These are phyloP conservation scores for Colletotrichum paranaense DNA, from an alignment of 2,329 filamentous ascomycete genomes.

Conservation along the genomic window DNA sequence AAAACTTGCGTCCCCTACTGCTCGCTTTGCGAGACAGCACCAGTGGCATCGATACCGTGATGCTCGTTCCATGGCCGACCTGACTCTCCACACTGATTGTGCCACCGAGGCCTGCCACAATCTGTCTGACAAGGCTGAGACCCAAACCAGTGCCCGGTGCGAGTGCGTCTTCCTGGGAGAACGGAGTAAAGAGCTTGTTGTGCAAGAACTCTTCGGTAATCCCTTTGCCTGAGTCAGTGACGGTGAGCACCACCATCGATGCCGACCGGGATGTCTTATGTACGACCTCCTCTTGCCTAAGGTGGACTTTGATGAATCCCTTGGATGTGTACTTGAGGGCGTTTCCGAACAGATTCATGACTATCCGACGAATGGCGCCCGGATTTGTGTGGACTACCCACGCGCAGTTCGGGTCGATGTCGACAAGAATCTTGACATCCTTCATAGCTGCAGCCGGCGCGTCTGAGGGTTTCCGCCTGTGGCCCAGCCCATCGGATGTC, in stretches of 20 bases:
- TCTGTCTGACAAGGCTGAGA: conserved; percentile 67
- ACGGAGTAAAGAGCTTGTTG: conserved; percentile 68
- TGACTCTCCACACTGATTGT: conserved; percentile 65
- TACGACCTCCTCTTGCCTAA: conserved; percentile 39
- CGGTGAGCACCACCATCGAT: conserved; percentile 50
- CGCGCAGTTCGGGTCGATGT: conserved; percentile 56
- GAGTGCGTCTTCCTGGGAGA: conserved; percentile 69
- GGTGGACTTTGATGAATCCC: conserved; percentile 54
- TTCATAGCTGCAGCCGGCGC: conserved; percentile 38
- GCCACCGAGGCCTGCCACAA: conserved; percentile 67
- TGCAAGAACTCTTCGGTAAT: conserved; percentile 70
- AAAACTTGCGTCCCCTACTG: conserved; percentile 15
- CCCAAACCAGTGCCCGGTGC: conserved; percentile 70
- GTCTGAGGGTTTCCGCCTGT: conserved; percentile 7
- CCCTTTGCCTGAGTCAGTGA: conserved; percentile 71
- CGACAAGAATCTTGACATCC: conserved; percentile 55
- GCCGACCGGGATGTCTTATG: conserved; percentile 37
- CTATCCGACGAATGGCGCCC: conserved; percentile 60
- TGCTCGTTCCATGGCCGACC: conserved; percentile 62
- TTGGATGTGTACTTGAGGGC: conserved; percentile 63
- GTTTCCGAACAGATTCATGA: conserved; percentile 67
- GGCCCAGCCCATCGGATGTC: conserved; percentile 22
- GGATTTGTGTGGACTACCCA: conserved; percentile 67
- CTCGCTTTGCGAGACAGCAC: conserved; percentile 27
- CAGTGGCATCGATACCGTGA: conserved; percentile 58